Evolutionary conservation across 148 eudicot species (phyloP), one percentile per base, ranked within the genome.

Genomic region (Selenicereus undatus): DNA sequence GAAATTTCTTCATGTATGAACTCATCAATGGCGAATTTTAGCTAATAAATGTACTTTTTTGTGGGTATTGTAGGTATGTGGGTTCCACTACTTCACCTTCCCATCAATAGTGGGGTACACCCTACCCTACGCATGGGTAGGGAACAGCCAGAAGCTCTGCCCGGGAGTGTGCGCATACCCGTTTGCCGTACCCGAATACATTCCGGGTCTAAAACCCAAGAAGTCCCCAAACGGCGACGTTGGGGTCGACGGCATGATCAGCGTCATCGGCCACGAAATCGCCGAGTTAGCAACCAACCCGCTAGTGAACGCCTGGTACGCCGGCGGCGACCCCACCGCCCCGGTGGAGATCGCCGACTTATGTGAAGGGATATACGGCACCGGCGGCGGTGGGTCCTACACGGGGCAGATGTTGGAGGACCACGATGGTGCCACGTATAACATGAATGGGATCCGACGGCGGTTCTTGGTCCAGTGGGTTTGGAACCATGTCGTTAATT

Each of bases 41-140:
- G 43, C 43, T 48, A 48, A 48, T 12, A 48, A 48, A 56, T 56
- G 62, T 21, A 16, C 16, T 56, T 20, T 56, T 56, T 52, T 52
- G 18, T 10, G 58, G 62, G 62, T 8, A 11, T 73, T 60, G 14
- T 71, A 88, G 65, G 92, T 93, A 0, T 95, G 98, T 75, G 98
- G 98, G 77, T 95, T 95, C 85, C 98, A 95, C 74, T 93, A 95
- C 79, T 95, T 95, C 78, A 95, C 97, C 0, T 91, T 91, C 84
- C 94, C 98, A 0, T 89, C 97, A 11, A 92, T 93, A 32, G 97
- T 93, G 5, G 97, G 97, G 51, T 91, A 90, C 80, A 91, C 98
- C 9, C 73, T 95, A 2, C 98, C 98, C 13, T 95, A 90, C 92
- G 97, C 98, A 2, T 95, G 98, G 98, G 90, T 95, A n/a, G 98